Percentiles rank a stretch among this genome's conserved stretches.
Conservation (phyloP, 2,329 filamentous ascomycete species). For the Phaeoacremonium minimum region DNA sequence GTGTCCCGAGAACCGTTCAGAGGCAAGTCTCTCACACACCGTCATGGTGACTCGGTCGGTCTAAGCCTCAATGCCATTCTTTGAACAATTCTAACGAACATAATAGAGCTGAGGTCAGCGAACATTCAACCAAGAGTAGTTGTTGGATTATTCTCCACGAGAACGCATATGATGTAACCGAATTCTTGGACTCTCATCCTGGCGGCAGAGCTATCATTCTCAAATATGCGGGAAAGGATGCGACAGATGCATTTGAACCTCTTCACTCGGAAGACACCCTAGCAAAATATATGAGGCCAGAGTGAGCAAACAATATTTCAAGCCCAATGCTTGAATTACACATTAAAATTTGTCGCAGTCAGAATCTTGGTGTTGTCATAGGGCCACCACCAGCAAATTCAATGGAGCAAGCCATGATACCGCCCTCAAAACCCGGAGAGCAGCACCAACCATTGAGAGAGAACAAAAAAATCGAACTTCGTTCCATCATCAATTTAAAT, state of each 20-base stretch:
- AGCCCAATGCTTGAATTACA: not conserved
- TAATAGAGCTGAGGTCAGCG: slow-evolving; percentile 23
- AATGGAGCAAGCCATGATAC: no score
- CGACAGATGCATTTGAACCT: slow-evolving; percentile 12
- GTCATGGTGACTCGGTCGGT: no score
- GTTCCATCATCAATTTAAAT: not conserved
- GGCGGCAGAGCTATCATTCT: slow-evolving; percentile 23
- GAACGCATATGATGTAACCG: slow-evolving; percentile 30
- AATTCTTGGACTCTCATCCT: slow-evolving; percentile 25
- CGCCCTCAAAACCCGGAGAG: no score
- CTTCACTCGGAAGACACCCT: not conserved
- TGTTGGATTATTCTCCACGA: slow-evolving; percentile 30
- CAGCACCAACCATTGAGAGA: not conserved
- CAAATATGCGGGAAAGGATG: slow-evolving; percentile 21
- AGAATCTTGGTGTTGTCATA: not conserved
- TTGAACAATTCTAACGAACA: no score
- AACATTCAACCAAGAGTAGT: slow-evolving; percentile 24
- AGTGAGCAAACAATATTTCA: no score
- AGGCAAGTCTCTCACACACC: no score
- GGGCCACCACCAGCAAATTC: not conserved
- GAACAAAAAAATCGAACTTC: not conserved
- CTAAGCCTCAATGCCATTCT: no score
- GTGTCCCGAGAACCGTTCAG: no score
- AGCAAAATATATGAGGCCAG: not conserved
- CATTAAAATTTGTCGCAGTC: not conserved